phyloP scores from a whole-genome alignment of 306 rosid species.

The Oemleria cerasiformis region DNA sequence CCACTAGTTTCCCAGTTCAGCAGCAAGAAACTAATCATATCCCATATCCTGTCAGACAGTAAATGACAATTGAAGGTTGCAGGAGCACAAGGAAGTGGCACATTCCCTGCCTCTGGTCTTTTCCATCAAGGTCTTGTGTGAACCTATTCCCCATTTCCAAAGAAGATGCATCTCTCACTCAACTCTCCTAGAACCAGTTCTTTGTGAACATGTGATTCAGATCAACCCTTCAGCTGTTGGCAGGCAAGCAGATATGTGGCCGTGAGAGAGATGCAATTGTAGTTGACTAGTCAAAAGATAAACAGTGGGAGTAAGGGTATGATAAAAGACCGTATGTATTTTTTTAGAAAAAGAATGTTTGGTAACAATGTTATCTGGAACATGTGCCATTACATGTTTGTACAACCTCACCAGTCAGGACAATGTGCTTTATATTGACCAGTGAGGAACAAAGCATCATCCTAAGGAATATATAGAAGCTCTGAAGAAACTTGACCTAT shows the following conservation, averaged over 20 bases:
- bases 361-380: background rate
- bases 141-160: background rate
- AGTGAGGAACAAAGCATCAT: constrained; percentile 6
- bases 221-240: background rate
- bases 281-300: background rate
- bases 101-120: background rate
- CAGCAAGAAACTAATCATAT: background rate
- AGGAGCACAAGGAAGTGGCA: background rate
- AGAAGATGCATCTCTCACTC: background rate
- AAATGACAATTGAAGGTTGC: background rate
- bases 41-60: background rate
- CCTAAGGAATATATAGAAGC: background rate
- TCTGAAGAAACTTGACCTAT: constrained; percentile 5
- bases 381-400: constrained; percentile 8
- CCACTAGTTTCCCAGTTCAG: background rate
- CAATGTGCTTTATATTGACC: background rate
- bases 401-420: background rate
- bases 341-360: background rate
- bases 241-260: background rate
- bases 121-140: background rate
- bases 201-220: background rate
- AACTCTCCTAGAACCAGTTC: background rate
- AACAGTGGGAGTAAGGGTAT: background rate
- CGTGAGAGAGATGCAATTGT: background rate
- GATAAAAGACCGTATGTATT: background rate